These are phyloP conservation scores for Anthostomella pinea DNA, from an alignment of 2,329 filamentous ascomycete species.

Conservation along the genomic window DNA sequence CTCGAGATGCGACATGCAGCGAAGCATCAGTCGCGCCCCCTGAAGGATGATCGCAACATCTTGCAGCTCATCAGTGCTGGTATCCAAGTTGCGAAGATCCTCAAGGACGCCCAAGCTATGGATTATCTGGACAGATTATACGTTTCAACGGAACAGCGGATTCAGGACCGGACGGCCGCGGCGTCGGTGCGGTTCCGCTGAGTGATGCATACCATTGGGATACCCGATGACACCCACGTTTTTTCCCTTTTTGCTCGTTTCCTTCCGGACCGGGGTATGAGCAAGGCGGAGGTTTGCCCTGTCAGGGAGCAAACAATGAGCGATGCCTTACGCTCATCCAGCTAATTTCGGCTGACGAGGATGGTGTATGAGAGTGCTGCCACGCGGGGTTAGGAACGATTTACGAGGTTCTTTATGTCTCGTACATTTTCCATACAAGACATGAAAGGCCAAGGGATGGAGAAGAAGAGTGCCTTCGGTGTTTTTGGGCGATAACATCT, in stretches of 20 bases:
- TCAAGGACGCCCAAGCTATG: conserved; percentile 83
- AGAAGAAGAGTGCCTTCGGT: too few relatives aligned
- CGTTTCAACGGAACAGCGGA: conserved; percentile 75
- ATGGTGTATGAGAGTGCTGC: conserved; percentile 20
- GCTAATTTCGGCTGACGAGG: conserved; percentile 10
- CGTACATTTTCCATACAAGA: too few relatives aligned
- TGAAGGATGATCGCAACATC: conserved; percentile 87
- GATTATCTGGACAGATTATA: conserved; percentile 78
- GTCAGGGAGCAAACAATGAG: too few relatives aligned
- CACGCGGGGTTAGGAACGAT: conserved; percentile 23
- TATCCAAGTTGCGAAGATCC: conserved; percentile 81
- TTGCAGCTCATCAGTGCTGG: conserved; percentile 84
- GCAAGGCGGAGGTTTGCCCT: too few relatives aligned
- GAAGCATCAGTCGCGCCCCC: conserved; percentile 76
- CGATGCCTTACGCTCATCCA: too few relatives aligned
- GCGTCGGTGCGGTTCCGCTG: conserved; percentile 42
- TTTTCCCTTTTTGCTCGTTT: conserved; percentile 2
- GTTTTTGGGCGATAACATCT: too few relatives aligned
- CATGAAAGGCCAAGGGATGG: too few relatives aligned
- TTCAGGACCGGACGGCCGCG: conserved; percentile 60
- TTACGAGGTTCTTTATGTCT: conserved; percentile 20
- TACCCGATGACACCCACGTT: conserved; percentile 22
- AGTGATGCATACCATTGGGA: conserved; percentile 18
- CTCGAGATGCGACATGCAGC: conserved; percentile 84
- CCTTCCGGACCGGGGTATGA: too few relatives aligned